Evolutionary conservation across 129 eudicot species (phyloP), one percentile per base, ranked within the genome.

Genomic region (Chrysanthemum makinoi): DNA sequence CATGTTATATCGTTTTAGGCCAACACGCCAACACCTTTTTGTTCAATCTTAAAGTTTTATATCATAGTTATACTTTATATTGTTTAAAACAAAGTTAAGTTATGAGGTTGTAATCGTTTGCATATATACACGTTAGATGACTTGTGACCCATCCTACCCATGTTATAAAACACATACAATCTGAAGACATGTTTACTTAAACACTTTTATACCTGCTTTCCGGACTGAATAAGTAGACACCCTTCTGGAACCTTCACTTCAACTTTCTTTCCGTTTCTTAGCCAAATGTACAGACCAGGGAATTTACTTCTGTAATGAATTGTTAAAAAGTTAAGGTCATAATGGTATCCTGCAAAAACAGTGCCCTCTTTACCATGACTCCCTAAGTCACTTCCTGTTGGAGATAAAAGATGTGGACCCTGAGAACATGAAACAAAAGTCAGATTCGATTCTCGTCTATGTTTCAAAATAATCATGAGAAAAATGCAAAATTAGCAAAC

Each of bases 321-420:
- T 60, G 96, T 91, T 47, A 91, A 84, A 66, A 91, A 91, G 82
- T 91, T 91, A 26, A 91, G 96, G 75, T 91, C 96, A 77, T 91
- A 88, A 79, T 91, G 97, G 65, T 88, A 91, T 77, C 97, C 97
- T 26, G 97, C 97, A 83, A 91, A 91, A 7, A 91, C 91, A 60
- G 85, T 88, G 24, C 94, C 97, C 77, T 86, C 86, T 72, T 88
- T 70, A 56, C 97, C 97, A 86, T 91, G 81, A 47, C 82, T 87
- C 57, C 61, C 56, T 53, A 91, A 88, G 74, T 91, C 86, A 72
- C 97, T 81, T 54, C 97, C 97, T 57, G 97, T 91, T 67, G 97
- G 97, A 76, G 96, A 95, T 72, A 91, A 94, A 60, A 88, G 91
- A 82, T 91, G 97, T 56, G 97, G 97, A 39, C 97, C 97, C 97